A percentile compares a stretch with the other conserved stretches of the same genome.
Evolutionary conservation across 805 yeast species (phyloP).

Genomic region (Sugiyamaella valdiviana): DNA sequence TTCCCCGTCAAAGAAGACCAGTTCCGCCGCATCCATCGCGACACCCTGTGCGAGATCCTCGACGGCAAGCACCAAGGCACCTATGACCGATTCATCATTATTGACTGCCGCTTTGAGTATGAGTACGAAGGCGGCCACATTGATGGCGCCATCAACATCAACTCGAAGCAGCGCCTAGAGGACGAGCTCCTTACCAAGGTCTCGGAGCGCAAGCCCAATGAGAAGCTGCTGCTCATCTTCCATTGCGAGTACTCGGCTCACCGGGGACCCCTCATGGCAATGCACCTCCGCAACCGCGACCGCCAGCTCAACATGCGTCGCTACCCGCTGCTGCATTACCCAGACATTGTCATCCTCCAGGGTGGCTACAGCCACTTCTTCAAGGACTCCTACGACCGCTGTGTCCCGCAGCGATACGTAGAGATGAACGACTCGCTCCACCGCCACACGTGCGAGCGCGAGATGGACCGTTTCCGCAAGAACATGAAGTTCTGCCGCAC

Average conservation of each 20-base stretch:
- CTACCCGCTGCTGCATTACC: constrained; percentile 79
- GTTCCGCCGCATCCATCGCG: constrained; percentile 61
- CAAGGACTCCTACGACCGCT: constrained; percentile 49
- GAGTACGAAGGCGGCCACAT: constrained; percentile 94
- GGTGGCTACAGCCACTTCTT: constrained; percentile 88
- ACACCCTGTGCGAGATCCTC: constrained; percentile 51
- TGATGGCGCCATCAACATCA: constrained; percentile 69
- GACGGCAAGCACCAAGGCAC: constrained; percentile 46
- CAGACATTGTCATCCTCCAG: constrained; percentile 80
- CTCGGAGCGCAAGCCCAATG: constrained; percentile 22
- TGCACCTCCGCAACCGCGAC: constrained; percentile 77
- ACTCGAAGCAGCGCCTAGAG: constrained; percentile 65
- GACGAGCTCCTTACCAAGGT: constrained; percentile 40
- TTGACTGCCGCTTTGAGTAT: constrained; percentile 91
- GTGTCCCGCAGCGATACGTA: constrained; percentile 73
- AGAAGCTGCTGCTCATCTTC: constrained; percentile 58
- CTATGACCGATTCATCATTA: constrained; percentile 52
- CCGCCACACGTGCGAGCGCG: constrained; percentile 45
- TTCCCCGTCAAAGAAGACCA: constrained; percentile 49
- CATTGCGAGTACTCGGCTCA: constrained; percentile 93
- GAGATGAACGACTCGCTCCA: constrained; percentile 68
- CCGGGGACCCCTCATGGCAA: constrained; percentile 92
- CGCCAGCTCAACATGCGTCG: constrained; percentile 62
- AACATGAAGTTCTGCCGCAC: constrained; percentile 32
- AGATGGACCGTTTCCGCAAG: constrained; percentile 46